Base-by-base conservation (phyloP, 2,329 filamentous ascomycete genomes). In the Paecilomyces variotii region DNA sequence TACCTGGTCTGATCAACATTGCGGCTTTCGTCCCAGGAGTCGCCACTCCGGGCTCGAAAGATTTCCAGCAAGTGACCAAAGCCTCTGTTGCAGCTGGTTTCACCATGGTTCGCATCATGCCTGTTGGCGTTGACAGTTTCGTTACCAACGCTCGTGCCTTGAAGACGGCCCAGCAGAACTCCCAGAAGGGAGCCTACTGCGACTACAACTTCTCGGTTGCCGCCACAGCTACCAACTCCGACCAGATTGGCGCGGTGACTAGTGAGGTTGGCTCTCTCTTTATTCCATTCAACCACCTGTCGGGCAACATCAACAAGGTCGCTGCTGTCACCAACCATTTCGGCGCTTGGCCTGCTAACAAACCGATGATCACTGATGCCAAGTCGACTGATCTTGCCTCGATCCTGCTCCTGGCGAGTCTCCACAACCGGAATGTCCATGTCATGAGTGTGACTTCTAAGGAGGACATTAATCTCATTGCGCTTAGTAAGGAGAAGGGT, bases 281-380 rank as follows among this genome's bases (percentile, higher is more conserved):
- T 77, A 89, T 92, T 62, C 89, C 89, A 12, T 92, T 92, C 80
- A 90, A 92, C 74, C 79, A 90, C 72, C 78, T 91, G 27, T 89
- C 87, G 60, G 88, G 88, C 65, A 92, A 91, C 73, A 91, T 92
- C 72, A 91, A 85, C 81, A 90, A 90, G 78, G 89, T 91, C 53
- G 87, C 89, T 24, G 85, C 88, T 9, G 87, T 91, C 61, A 90
- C 87, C 56, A 84, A 86, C 60, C 89, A 92, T 77, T 92, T 92
- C 68, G 87, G 87, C 61, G 82, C 85, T 26, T 92, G 89, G 89
- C 89, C 89, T 35, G 78, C 80, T 3, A 86, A 85, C 78, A 92
- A 92, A 78, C 88, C 89, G 55, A 89, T 92, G 66, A 80, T 92
- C 67, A 92, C 89, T 0, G 89, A 92, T 74, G 89, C 89, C 56